Base-by-base conservation (phyloP, 345 rosid species). In the Lagerstroemia speciosa region DNA sequence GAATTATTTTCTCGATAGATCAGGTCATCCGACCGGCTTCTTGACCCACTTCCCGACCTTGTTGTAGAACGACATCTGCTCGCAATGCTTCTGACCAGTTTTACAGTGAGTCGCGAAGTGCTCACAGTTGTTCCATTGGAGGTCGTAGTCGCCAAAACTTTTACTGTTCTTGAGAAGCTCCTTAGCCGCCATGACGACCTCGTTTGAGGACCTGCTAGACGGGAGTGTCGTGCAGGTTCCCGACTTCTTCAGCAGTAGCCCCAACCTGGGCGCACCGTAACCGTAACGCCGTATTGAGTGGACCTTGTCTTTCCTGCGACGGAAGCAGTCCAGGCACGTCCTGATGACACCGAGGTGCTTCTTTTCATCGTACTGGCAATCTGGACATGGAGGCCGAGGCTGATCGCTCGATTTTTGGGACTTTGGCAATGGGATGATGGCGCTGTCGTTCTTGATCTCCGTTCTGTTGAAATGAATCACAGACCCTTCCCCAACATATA, bases 381-480 rank as follows among this genome's bases (percentile, higher is more conserved):
- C 0, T 16, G 10, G 55, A 26, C 68, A 66, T 3, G 68, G 34
- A 14, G 68, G 68, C 15, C n/a, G 55, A 15, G 3, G 12, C 33
- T 22, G n/a, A 36, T 36, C 38, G 38, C 16, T 27, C 27, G 16
- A 1, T 9, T 26, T 3, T 17, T 64, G 8, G 11, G 43, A 46
- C 22, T 0, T 64, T 29, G 67, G 29, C 38, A 5, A 5, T 12
- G 46, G 32, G 4, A 37, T 16, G 67, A 37, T 36, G 50, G 45
- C 31, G 46, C n/a, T n/a, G n/a, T n/a, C n/a, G n/a, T 65, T 32
- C 68, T 41, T 41, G 68, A 5, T 8, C 2, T 65, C 36, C 31
- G 68, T 65, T 37, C 53, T 16, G 34, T n/a, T 65, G 34, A 41
- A 41, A 53, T 65, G 76, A 67, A 73, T 73, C 30, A 67, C 71